Evolutionary conservation across 2,329 filamentous ascomycete genomes (phyloP), one percentile per base, ranked within the genome.

Genomic region (Clarireedia paspali): DNA sequence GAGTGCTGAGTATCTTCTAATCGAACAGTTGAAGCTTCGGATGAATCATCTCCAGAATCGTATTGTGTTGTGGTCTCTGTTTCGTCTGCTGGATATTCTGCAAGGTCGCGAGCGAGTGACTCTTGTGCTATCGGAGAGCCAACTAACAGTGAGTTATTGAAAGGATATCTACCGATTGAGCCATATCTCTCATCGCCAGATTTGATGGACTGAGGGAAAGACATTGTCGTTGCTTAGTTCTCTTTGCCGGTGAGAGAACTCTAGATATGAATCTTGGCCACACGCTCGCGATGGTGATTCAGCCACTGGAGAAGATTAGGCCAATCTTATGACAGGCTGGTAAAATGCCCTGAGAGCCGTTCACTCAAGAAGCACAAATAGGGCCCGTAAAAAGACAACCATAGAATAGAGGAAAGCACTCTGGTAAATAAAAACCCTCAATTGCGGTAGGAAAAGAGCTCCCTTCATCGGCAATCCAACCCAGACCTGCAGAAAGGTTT

Each of bases 71-170:
- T 69, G 26, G 67, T 67, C 50, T 74, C 68, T 51, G 71, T 73
- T 40, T 81, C 80, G 52, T 82, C 77, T 36, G 84, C 82, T 4
- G 79, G 77, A 59, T 81, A 85, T 50, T 82, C 80, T 38, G 83
- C 84, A 6, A 89, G 72, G 67, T 90, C 86, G 39, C 81, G 76
- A 6, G 83, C 83, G 56, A 90, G 75, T 36, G 81, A 79, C 30
- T 81, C 80, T 60, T 87, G 81, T 1, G 83, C 85, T 48, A 87
- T 75, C 23, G 85, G 84, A n/a, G 85, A 86, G 27, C 76, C 74
- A 23, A 81, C 77, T 26, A 74, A 73, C 68, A 83, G 83, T 5
- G 75, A 77, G 39, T 67, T 67, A 53, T 70, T 65, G 60, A 71
- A 70, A 12, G 63, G 70, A 61, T 62, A 70, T 56, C 69, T 70